Base-by-base conservation (phyloP, 2,329 filamentous ascomycete species). In the Aureobasidium sp. region DNA sequence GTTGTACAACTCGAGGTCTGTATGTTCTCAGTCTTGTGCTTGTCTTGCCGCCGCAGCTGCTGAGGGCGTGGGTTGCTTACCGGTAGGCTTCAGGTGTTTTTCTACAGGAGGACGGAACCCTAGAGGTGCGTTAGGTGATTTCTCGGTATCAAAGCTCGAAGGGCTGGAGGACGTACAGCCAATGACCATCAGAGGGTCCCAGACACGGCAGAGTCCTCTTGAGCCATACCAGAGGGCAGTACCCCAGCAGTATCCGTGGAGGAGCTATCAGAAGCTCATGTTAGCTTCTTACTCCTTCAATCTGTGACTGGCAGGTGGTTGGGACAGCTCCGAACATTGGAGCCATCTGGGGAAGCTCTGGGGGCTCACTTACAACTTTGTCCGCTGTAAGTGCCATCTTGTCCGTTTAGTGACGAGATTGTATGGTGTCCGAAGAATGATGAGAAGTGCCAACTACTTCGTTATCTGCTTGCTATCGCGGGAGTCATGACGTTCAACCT, bases 1-100 rank as follows among this genome's bases (percentile, higher is more conserved):
- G 45, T 68, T 74, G 70, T 74, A 74, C 65, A 73, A 64, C 58
- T 74, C 72, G 52, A 74, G 70, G 63, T 74, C 71, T 73, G 64
- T 17, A 2, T 31, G 22, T 12, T 62, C 47, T 39, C 12, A 33
- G 45, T 47, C 24, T 24, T n/a, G 14, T n/a, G 42, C 33, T 33
- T 45, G 14, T 35, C 31, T 15, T 12, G 19, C 17, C 42, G 33
- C 17, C 42, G n/a, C 37, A 6, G 54, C 27, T 47, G 44, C n/a
- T 19, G 11, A 31, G 14, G 31, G 8, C 22, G 48, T 3, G 17
- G 3, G 12, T 19, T 4, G 12, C 29, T 40, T 65, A 69, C 69
- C 69, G 60, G 68, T 71, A 1, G 70, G 64, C 19, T 64, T 62
- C 8, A 68, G 47, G 42, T 65, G 54, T 22, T 64, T 63, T 57